Evolutionary conservation across 73 alveolate species (phyloP).

Genomic region (Tetrahymena borealis): DNA sequence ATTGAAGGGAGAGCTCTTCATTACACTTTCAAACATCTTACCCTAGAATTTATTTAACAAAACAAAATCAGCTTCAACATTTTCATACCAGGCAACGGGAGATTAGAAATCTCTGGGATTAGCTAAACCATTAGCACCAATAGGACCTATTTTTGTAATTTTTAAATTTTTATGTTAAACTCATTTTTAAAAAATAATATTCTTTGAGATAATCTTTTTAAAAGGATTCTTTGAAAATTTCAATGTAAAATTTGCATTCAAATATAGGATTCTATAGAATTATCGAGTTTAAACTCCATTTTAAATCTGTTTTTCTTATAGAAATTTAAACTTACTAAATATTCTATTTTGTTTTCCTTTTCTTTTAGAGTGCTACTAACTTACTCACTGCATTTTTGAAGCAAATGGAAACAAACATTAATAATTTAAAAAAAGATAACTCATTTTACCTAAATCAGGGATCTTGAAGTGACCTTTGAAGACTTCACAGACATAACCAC

Average conservation of each 20-base stretch:
- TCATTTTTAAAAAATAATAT: neutral
- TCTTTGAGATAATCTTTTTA: too few relatives aligned
- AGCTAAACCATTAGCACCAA: conserved; percentile 87
- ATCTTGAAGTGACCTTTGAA: conserved; percentile 64
- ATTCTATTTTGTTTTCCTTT: too few relatives aligned
- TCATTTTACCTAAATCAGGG: conserved; percentile 57
- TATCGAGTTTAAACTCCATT: too few relatives aligned
- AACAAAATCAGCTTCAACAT: conserved; percentile 47
- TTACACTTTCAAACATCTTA: conserved; percentile 47
- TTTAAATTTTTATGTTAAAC: neutral
- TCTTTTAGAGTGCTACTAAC: too few relatives aligned
- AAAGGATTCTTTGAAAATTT: neutral
- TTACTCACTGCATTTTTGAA: neutral
- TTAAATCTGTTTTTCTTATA: too few relatives aligned
- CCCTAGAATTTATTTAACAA: conserved; percentile 61
- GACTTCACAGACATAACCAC: conserved; percentile 82
- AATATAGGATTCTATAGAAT: too few relatives aligned
- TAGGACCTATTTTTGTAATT: conserved; percentile 58
- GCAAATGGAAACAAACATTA: neutral
- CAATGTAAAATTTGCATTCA: too few relatives aligned
- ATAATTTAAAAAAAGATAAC: neutral
- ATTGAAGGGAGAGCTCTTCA: conserved; percentile 65
- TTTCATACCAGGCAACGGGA: conserved; percentile 76
- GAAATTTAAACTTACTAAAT: too few relatives aligned
- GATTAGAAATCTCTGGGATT: conserved; percentile 69